Percentiles rank a stretch among this genome's conserved stretches.
phyloP scores from a whole-genome alignment of 768 basidiomycete species.

The Plicaturopsis crispa region DNA sequence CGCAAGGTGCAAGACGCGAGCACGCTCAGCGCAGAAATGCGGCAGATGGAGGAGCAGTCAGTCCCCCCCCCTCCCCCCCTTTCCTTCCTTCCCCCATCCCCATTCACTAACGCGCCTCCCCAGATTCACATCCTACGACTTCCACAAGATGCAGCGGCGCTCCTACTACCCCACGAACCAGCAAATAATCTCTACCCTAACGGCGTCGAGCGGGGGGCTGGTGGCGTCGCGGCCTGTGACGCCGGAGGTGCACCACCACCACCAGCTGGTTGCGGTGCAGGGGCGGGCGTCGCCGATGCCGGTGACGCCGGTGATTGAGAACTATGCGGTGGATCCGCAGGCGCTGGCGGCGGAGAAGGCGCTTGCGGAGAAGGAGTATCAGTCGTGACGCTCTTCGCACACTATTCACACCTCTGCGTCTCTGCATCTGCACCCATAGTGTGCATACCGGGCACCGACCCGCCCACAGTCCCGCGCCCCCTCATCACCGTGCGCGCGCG shows the following conservation, averaged over 20 bases:
- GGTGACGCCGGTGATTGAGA: no score
- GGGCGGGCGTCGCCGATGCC: no score
- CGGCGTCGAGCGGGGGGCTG: conserved; percentile 65
- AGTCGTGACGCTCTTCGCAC: no score
- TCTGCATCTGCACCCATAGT: no score
- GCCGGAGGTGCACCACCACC: conserved; percentile 26
- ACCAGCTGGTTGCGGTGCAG: no score
- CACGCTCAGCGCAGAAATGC: conserved; percentile 86
- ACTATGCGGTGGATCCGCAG: no score
- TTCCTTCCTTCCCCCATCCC: conserved; percentile 5
- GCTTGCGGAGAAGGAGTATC: no score
- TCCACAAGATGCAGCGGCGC: conserved; percentile 83
- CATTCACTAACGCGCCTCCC: conserved; percentile 1
- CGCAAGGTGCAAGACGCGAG: conserved; percentile 89
- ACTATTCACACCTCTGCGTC: no score
- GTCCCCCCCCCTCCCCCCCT: conserved; percentile 15
- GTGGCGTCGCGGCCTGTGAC: conserved; percentile 71
- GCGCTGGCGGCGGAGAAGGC: no score
- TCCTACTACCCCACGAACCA: conserved; percentile 89
- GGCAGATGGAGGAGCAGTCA: conserved; percentile 98
- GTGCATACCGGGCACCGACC: no score
- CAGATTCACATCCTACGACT: conserved; percentile 91
- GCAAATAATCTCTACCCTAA: conserved; percentile 49
- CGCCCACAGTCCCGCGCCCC: no score
- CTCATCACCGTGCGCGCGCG: no score